These are phyloP conservation scores for Penicillium dipodomyicola DNA, from an alignment of 495 filamentous ascomycete genomes.

Conservation along the genomic window DNA sequence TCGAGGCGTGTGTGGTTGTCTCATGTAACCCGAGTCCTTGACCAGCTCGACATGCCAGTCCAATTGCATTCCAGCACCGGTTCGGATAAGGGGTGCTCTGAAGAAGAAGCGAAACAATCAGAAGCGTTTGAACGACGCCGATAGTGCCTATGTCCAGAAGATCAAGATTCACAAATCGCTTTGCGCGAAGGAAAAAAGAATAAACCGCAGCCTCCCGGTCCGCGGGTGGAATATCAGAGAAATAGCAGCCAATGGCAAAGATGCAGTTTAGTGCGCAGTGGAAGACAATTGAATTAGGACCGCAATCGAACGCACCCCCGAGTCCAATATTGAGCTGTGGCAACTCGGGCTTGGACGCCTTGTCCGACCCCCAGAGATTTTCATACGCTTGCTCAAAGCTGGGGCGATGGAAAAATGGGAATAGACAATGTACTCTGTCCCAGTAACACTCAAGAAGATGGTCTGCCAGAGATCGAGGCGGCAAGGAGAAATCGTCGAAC, in stretches of 20 bases:
- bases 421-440: slow-evolving; percentile 41
- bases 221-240: slow-evolving; percentile 36
- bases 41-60: slow-evolving; percentile 46
- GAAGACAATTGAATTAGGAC: slow-evolving; percentile 41
- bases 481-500: slow-evolving; percentile 36
- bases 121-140: slow-evolving; percentile 46
- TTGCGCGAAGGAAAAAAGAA: slow-evolving; percentile 46
- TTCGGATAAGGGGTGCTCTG: slow-evolving; percentile 47
- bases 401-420: slow-evolving; percentile 47
- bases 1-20: slow-evolving; percentile 22
- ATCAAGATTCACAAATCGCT: slow-evolving; percentile 45
- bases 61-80: slow-evolving; percentile 48
- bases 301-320: slow-evolving; percentile 39
- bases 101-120: slow-evolving; percentile 43
- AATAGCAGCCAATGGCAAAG: slow-evolving; percentile 46
- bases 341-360: slow-evolving; percentile 21
- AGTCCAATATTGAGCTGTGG: slow-evolving; percentile 39
- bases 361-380: slow-evolving; percentile 37
- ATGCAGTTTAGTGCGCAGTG: slow-evolving; percentile 46
- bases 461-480: slow-evolving; percentile 45
- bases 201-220: slow-evolving; percentile 38
- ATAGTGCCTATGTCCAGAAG: slow-evolving; percentile 43
- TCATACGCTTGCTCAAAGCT: slow-evolving; percentile 44
- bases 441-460: slow-evolving; percentile 44
- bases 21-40: slow-evolving; percentile 50